phyloP scores from a whole-genome alignment of 1,284 basidiomycete species.

The Flammula alnicola region DNA sequence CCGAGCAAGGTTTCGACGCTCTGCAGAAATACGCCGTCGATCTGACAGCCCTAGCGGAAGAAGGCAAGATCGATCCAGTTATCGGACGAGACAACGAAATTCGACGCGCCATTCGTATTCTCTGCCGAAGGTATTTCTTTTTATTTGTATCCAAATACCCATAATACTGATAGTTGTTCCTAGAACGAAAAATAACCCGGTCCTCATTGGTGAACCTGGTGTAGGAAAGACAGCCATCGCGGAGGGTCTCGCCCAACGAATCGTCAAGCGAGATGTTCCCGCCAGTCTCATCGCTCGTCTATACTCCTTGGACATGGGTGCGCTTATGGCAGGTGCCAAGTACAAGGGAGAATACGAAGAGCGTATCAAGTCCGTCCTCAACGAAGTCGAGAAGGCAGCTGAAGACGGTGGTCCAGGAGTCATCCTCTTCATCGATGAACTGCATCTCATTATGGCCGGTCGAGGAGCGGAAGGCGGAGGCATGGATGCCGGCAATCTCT shows the following conservation, averaged over 20 bases:
- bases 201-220: slow-evolving; percentile 92
- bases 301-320: slow-evolving; percentile 92
- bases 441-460: slow-evolving; percentile 92
- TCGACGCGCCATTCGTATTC: slow-evolving; percentile 55
- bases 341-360: slow-evolving; percentile 99
- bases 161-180: slow-evolving; percentile 20
- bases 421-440: slow-evolving; percentile 95
- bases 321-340: slow-evolving; percentile 95
- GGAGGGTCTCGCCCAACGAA: slow-evolving; percentile 95
- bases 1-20: slow-evolving; percentile 89
- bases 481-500: slow-evolving; percentile 88
- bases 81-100: slow-evolving; percentile 93
- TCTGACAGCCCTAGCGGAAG: slow-evolving; percentile 84
- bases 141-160: slow-evolving; percentile 29
- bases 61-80: slow-evolving; percentile 93
- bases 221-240: slow-evolving; percentile 94
- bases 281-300: slow-evolving; percentile 84
- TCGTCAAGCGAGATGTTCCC: slow-evolving; percentile 94
- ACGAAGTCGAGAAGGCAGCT: slow-evolving; percentile 92
- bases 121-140: slow-evolving; percentile 35
- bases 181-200: slow-evolving; percentile 92
- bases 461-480: slow-evolving; percentile 75
- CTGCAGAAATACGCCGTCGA: slow-evolving; percentile 86
- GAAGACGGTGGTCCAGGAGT: slow-evolving; percentile 82
- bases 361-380: slow-evolving; percentile 90